Evolutionary conservation across 2,329 filamentous ascomycete species (phyloP).

Genomic region (Exophiala lecanii-corni): DNA sequence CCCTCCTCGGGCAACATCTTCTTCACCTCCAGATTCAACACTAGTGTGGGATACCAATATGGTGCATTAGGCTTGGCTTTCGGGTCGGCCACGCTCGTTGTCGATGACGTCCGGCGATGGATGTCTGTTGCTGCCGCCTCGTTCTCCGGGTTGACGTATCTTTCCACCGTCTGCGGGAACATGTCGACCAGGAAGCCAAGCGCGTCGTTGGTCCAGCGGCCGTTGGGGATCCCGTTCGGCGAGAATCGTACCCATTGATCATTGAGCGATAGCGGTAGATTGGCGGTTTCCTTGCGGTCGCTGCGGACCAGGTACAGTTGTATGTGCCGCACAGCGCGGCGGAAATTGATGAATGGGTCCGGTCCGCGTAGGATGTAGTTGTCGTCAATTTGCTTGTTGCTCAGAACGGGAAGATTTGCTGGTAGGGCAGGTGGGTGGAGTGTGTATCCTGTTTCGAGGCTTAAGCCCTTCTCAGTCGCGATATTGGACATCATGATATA

Average conservation of each 20-base stretch:
- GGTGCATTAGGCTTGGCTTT: conserved; percentile 23
- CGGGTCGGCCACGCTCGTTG: conserved; percentile 28
- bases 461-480: conserved; percentile 53
- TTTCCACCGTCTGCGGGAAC: conserved; percentile 63
- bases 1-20: conserved; percentile 62
- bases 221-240: conserved; percentile 33
- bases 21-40: conserved; percentile 73
- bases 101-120: conserved; percentile 31
- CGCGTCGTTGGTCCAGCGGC: conserved; percentile 57
- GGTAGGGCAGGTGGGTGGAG: conserved; percentile 40
- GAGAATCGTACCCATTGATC: conserved; percentile 66
- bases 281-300: conserved; percentile 37
- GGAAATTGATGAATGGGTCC: conserved; percentile 35
- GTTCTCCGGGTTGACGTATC: conserved; percentile 33
- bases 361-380: conserved; percentile 43
- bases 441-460: conserved; percentile 52
- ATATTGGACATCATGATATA: conserved; percentile 65
- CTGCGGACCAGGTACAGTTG: conserved; percentile 50
- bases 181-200: conserved; percentile 65
- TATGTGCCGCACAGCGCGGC: conserved; percentile 48
- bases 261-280: conserved; percentile 29
- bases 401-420: conserved; percentile 21
- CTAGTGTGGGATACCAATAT: conserved; percentile 73
- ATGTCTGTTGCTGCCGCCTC: conserved; percentile 31
- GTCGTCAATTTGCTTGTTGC: conserved; percentile 34